Conservation (phyloP, 2,329 filamentous ascomycete species). For the Clarireedia paspali region DNA sequence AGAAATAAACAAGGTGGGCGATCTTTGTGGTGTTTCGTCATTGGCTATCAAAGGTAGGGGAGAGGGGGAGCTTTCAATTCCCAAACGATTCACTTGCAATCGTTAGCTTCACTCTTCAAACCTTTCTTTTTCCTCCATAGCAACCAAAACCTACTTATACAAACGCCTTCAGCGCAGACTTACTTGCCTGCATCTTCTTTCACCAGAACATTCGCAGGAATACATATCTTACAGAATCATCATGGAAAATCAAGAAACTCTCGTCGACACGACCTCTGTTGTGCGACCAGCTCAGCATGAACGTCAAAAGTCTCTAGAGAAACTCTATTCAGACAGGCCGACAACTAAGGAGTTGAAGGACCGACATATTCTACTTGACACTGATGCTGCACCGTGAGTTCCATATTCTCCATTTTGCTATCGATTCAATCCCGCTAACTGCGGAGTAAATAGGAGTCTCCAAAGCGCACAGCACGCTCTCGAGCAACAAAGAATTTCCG, state of each 20-base stretch:
- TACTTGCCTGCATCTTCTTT: too few species aligned
- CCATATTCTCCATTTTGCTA: not conserved
- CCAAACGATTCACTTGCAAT: too few species aligned
- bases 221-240: not conserved
- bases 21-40: too few species aligned
- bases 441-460: constrained; percentile 41
- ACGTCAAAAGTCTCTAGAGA: constrained; percentile 64
- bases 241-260: constrained; percentile 16
- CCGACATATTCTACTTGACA: constrained; percentile 59
- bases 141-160: too few species aligned
- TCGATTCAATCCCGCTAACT: constrained; percentile 12
- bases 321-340: constrained; percentile 64
- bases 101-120: too few species aligned
- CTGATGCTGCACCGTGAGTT: constrained; percentile 56
- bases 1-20: not conserved
- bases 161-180: too few species aligned
- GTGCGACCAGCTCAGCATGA: constrained; percentile 37
- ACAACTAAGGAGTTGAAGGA: constrained; percentile 58
- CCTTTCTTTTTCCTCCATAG: too few species aligned
- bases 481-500: constrained; percentile 54
- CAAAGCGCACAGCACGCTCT: constrained; percentile 56
- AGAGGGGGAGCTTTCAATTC: too few species aligned
- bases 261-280: constrained; percentile 42
- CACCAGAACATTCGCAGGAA: too few species aligned
- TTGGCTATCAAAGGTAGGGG: too few species aligned